Conservation (phyloP, 2,329 filamentous ascomycete genomes). For the Raffaelea deltoideospora region DNA sequence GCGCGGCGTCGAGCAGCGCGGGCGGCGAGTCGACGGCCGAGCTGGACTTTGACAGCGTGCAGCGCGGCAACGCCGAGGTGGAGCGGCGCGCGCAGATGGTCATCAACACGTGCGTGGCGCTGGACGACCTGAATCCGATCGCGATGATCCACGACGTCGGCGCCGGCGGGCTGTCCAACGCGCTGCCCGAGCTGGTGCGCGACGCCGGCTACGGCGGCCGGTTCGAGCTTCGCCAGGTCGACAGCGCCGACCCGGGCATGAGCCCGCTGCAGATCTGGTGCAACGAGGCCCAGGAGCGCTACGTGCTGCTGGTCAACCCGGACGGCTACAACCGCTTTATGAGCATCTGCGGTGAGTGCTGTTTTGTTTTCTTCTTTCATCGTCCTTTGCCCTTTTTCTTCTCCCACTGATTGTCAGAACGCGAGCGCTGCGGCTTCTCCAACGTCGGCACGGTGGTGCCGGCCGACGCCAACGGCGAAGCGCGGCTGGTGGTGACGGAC, state of each 20-base stretch:
- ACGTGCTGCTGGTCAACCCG: conserved; percentile 76
- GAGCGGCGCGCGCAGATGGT: conserved; percentile 94
- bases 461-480: conserved; percentile 44
- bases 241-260: conserved; percentile 81
- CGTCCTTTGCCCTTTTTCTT: conserved; percentile 4
- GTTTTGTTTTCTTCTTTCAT: background rate
- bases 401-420: conserved; percentile 26
- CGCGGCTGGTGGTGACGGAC: conserved; percentile 68
- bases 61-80: conserved; percentile 93
- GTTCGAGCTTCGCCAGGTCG: conserved; percentile 88
- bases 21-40: conserved; percentile 82
- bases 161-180: conserved; percentile 63
- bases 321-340: conserved; percentile 65
- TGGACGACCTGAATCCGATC: conserved; percentile 78
- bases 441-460: conserved; percentile 67
- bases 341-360: conserved; percentile 40
- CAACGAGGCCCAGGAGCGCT: conserved; percentile 91
- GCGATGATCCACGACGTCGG: conserved; percentile 92
- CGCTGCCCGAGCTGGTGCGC: conserved; percentile 77
- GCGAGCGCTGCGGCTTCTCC: conserved; percentile 86
- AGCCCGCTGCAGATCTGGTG: conserved; percentile 97
- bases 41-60: conserved; percentile 92
- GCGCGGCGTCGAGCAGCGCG: conserved; percentile 81
- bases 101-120: conserved; percentile 80
- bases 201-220: conserved; percentile 82